Evolutionary conservation across 2,329 filamentous ascomycete genomes (phyloP), one percentile per base, ranked within the genome.

Genomic region (Aureobasidium sp.): DNA sequence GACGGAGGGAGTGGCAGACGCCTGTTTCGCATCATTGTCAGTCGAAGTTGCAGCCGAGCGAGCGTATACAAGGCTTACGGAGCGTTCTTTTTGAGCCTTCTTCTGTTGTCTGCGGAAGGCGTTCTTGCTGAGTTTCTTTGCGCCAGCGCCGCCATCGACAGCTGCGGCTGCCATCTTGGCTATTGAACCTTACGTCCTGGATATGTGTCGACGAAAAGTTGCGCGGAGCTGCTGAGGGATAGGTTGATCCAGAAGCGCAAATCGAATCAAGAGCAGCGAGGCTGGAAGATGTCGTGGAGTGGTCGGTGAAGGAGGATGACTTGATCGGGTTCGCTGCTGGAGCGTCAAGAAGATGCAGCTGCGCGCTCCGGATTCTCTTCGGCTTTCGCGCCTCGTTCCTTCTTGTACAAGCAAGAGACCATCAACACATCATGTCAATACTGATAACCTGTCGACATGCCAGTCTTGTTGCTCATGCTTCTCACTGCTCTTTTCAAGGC

Each of bases 91-190:
- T 72, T 90, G 85, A 69, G 91, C 89, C 86, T 96, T 97, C 84
- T 94, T 96, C 81, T 93, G 92, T 53, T 91, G 89, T 74, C 93
- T 86, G 74, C 91, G 85, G 80, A 92, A 87, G 77, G 96, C 91
- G 77, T 97, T 97, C 81, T 97, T 97, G 74, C 88, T 91, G 79
- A 88, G 86, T 79, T 93, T 95, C 73, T 75, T 69, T 64, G 69
- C 69, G 58, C 65, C 67, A 47, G 64, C 64, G 62, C 63, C 63
- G 63, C 60, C 60, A 63, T 71, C 67, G 64, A 66, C 67, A 64
- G 72, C 68, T 62, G 69, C 66, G 67, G 70, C 72, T 63, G 72
- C 68, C 71, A 73, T 73, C 55, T 63, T 70, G 64, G 37, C 44
- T 11, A 32, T 3, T 2, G 11, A 10, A n/a, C 6, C 39, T 37